These are phyloP conservation scores for Hordeum vulgare DNA, from an alignment of 176 grass and related monocot species.

Conservation along the genomic window MorexV3_pseudomolecules_assembly NC_058522.1:383122545-383123044, in stretches of 20 bases:
- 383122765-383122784: slow-evolving; percentile 4
- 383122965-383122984: slow-evolving; percentile 1
- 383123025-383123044: background rate
- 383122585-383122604: slow-evolving; percentile 6
- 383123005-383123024: background rate
- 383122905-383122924: background rate
- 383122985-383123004: background rate
- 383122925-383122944: background rate
- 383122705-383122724: slow-evolving; percentile 87
- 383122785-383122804: background rate
- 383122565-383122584: background rate
- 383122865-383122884: background rate
- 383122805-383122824: background rate
- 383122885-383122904: background rate
- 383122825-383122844: background rate
- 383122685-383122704: slow-evolving; percentile 98
- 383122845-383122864: background rate
- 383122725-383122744: slow-evolving; percentile 69
- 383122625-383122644: slow-evolving; percentile 4
- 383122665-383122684: slow-evolving; percentile 93
- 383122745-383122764: background rate
- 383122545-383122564: background rate
- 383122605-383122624: slow-evolving; percentile 14
- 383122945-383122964: background rate
- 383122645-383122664: slow-evolving; percentile 6